These are phyloP conservation scores for Arthrobotrys entomopaga DNA, from an alignment of 2,329 filamentous ascomycete genomes.

Conservation along the genomic window DNA sequence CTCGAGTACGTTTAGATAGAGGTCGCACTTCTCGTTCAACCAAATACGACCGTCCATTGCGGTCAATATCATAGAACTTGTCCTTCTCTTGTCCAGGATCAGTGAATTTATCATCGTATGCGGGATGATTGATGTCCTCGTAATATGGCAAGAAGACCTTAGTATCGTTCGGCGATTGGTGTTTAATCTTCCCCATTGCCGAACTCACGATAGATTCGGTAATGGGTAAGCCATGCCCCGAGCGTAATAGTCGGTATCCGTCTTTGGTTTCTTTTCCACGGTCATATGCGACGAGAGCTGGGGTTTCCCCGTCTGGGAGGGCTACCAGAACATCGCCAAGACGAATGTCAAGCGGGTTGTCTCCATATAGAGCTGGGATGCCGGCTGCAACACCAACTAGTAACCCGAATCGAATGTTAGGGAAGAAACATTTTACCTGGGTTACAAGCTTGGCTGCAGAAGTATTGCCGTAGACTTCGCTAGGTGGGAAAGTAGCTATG, in stretches of 20 bases:
- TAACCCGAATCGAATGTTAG: not conserved
- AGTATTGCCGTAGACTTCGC: not conserved
- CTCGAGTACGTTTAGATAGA: slow-evolving; percentile 57
- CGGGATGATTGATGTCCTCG: not conserved
- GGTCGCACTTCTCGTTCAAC: slow-evolving; percentile 55
- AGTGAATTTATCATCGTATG: not conserved
- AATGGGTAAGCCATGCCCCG: not conserved
- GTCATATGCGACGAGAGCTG: not conserved
- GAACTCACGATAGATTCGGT: not conserved
- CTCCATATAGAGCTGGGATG: not conserved
- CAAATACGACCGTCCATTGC: not conserved
- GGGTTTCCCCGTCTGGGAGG: not conserved
- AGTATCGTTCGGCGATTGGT: not conserved
- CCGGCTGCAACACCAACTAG: not conserved
- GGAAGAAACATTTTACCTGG: not conserved
- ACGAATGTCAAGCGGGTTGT: not conserved
- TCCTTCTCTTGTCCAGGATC: not conserved
- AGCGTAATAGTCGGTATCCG: not conserved
- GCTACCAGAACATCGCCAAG: not conserved
- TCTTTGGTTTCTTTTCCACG: not conserved
- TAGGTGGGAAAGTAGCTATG: not conserved
- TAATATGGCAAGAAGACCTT: not conserved
- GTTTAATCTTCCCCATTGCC: not conserved
- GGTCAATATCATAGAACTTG: not conserved
- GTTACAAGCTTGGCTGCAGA: not conserved